These are phyloP conservation scores for Davidsoniella australis DNA, from an alignment of 2,329 filamentous ascomycete genomes.

Conservation along the genomic window DNA sequence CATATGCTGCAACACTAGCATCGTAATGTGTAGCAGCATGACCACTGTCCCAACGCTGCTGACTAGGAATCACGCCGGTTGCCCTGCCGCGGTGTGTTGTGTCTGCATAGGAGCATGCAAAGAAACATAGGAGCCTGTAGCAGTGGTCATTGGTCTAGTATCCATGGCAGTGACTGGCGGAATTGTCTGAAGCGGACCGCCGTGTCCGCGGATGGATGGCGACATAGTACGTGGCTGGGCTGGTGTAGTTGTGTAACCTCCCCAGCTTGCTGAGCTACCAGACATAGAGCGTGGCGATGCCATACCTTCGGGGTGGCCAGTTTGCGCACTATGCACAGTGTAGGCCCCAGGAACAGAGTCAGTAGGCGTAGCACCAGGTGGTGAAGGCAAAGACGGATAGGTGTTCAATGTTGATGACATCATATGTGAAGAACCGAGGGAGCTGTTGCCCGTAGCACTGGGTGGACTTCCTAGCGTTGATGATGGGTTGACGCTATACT, in stretches of 20 bases:
- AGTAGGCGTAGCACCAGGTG: conserved; percentile 22
- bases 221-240: conserved; percentile 27
- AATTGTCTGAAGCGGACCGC: conserved; percentile 14
- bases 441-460: conserved; percentile 11
- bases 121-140: conserved; percentile 21
- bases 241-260: conserved; percentile 24
- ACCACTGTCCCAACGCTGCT: conserved; percentile 24
- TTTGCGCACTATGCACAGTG: conserved; percentile 22
- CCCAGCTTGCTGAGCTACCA: conserved; percentile 30
- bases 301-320: conserved; percentile 29
- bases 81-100: conserved; percentile 19
- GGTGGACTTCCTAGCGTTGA: conserved; percentile 22
- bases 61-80: conserved; percentile 18
- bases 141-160: conserved; percentile 19
- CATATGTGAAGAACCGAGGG: conserved; percentile 18
- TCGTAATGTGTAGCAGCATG: conserved; percentile 25
- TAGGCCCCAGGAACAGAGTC: conserved; percentile 21
- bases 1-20: conserved; percentile 22
- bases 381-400: conserved; percentile 31
- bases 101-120: conserved; percentile 26
- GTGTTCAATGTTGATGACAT: conserved; percentile 24
- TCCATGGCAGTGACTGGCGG: conserved; percentile 26
- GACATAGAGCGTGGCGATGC: conserved; percentile 36
- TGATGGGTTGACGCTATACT: conserved; percentile 52
- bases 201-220: conserved; percentile 20